A percentile compares a stretch with the other conserved stretches of the same genome.
Conservation (phyloP, 2,329 filamentous ascomycete genomes). For the Sclerotinia spermophila region DNA sequence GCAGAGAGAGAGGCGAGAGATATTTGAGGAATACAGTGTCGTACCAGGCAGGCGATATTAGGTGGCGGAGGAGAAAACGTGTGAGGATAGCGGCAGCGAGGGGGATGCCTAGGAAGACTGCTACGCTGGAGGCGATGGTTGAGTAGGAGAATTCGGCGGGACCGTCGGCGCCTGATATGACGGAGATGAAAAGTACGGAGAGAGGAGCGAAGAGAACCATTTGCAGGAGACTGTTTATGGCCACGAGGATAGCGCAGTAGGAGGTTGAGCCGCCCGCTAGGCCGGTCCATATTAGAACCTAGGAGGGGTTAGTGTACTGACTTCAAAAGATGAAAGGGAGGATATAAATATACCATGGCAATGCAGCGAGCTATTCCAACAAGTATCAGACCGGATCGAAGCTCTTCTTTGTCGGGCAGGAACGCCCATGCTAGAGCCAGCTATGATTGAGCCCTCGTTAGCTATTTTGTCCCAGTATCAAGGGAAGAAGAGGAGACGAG, state of each 20-base stretch:
- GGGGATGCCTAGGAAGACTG: constrained; percentile 80
- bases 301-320: constrained; percentile 9
- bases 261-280: constrained; percentile 73
- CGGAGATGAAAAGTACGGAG: constrained; percentile 60
- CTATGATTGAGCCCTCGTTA: constrained; percentile 21
- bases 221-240: constrained; percentile 70
- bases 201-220: constrained; percentile 70
- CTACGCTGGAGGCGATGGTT: constrained; percentile 74
- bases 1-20: constrained; percentile 69
- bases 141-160: constrained; percentile 53
- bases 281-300: constrained; percentile 67
- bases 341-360: constrained; percentile 61
- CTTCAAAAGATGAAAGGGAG: not conserved
- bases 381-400: constrained; percentile 69
- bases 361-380: constrained; percentile 85
- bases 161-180: constrained; percentile 55
- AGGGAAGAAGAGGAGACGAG: too few relatives aligned
- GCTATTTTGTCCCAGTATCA: not conserved
- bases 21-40: constrained; percentile 65
- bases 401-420: constrained; percentile 53
- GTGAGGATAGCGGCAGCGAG: constrained; percentile 77
- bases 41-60: constrained; percentile 60
- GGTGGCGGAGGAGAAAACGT: constrained; percentile 55
- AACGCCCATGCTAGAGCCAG: constrained; percentile 66
- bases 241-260: constrained; percentile 79